Evolutionary conservation across 78 protist genomes (phyloP).

Genomic region (Cyanophora paradoxa): DNA sequence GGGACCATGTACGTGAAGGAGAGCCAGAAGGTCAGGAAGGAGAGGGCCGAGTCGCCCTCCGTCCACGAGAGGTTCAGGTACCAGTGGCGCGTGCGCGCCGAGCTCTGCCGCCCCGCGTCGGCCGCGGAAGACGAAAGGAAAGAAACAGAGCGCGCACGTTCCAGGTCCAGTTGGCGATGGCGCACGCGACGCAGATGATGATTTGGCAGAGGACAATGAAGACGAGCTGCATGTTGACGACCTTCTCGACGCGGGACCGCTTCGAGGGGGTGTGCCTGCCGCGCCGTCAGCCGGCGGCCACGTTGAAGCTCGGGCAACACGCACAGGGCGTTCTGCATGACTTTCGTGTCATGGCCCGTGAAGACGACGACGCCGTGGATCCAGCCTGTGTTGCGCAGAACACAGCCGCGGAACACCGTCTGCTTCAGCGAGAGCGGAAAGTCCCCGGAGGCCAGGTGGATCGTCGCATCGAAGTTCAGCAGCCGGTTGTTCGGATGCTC

Average conservation of each 20-base stretch:
- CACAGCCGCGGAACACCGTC: slow-evolving; percentile 26
- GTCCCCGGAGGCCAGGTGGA: background rate
- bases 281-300: background rate
- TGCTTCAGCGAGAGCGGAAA: slow-evolving; percentile 4
- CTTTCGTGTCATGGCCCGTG: slow-evolving; percentile 31
- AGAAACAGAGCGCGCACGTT: too few species aligned
- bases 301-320: background rate
- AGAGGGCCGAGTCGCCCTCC: background rate
- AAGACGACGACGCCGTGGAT: slow-evolving; percentile 19
- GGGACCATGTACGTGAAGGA: slow-evolving; percentile 17
- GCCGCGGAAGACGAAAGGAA: background rate
- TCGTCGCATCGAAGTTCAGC: slow-evolving; percentile 17
- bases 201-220: background rate
- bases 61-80: background rate
- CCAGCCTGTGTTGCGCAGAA: slow-evolving; percentile 74
- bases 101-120: background rate
- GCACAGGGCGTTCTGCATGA: background rate
- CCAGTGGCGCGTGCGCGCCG: background rate
- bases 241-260: background rate
- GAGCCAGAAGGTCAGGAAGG: slow-evolving; percentile 7
- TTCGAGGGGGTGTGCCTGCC: background rate
- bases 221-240: background rate
- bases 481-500: too few species aligned
- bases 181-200: background rate
- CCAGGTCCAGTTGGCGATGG: slow-evolving; percentile 4